Percentiles rank a stretch among this genome's conserved stretches.
Conservation (phyloP, 2,329 filamentous ascomycete species). For the Phyllosticta citribraziliensis region DNA sequence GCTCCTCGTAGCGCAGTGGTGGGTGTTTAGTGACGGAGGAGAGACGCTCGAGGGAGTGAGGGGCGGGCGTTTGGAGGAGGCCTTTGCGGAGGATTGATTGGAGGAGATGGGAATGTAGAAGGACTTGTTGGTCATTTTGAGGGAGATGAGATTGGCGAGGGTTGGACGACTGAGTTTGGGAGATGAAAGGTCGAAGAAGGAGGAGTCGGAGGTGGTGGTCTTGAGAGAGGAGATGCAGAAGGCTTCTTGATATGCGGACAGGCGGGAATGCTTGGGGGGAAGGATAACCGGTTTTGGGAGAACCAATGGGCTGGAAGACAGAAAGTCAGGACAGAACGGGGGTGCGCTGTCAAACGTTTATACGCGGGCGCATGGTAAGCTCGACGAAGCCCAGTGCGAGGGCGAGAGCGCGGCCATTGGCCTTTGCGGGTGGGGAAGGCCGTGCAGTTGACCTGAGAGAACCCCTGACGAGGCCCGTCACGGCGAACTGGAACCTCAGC, state of each 20-base stretch:
- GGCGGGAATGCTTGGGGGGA: slow-evolving; percentile 4
- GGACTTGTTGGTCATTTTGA: slow-evolving; percentile 22
- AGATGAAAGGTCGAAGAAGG: background rate
- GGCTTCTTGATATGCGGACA: slow-evolving; percentile 8
- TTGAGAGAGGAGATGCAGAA: slow-evolving; percentile 1
- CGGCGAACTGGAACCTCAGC: background rate
- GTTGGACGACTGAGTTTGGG: background rate
- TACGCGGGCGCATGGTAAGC: slow-evolving; percentile 16
- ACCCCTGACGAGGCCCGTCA: slow-evolving; percentile 3
- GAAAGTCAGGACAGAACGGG: background rate
- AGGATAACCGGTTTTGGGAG: slow-evolving; percentile 9
- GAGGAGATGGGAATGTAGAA: slow-evolving; percentile 31
- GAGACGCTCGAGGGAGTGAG: slow-evolving; percentile 37
- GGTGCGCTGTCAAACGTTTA: slow-evolving; percentile 31
- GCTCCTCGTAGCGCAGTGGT: slow-evolving; percentile 29
- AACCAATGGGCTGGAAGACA: slow-evolving; percentile 6
- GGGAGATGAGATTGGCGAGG: background rate
- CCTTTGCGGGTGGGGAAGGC: slow-evolving; percentile 7
- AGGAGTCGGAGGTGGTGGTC: background rate
- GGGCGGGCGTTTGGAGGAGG: slow-evolving; percentile 32
- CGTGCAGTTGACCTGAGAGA: background rate
- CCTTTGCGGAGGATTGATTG: slow-evolving; percentile 23
- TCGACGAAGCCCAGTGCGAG: background rate
- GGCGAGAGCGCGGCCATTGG: background rate
- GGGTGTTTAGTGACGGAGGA: slow-evolving; percentile 34